A percentile compares a stretch with the other conserved stretches of the same genome.
These are phyloP conservation scores for Botryotinia globosa DNA, from an alignment of 2,329 filamentous ascomycete genomes.

Conservation along the genomic window DNA sequence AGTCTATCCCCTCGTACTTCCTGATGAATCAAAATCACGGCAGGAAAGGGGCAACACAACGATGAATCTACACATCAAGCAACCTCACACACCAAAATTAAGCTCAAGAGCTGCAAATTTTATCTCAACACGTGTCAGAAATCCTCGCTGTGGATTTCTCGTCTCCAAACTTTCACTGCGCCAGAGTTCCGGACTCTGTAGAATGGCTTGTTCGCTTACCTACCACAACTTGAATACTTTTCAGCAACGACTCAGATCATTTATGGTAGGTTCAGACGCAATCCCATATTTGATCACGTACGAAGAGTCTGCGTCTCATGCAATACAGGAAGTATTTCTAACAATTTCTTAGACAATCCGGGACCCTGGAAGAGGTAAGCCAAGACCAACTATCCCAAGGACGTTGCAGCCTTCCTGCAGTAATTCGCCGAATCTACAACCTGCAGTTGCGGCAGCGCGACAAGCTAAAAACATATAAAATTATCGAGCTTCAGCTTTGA, in stretches of 20 bases:
- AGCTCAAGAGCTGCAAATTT: constrained; percentile 6
- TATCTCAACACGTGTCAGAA: constrained; percentile 14
- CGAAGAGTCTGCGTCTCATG: constrained; percentile 3
- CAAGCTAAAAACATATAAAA: background rate
- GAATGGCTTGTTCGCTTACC: constrained; percentile 12
- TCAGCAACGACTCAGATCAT: constrained; percentile 8
- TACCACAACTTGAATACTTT: constrained; percentile 1
- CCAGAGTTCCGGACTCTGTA: background rate
- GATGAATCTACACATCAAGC: background rate
- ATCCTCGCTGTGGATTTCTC: constrained; percentile 6
- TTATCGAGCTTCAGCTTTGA: constrained; percentile 6
- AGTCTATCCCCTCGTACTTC: background rate
- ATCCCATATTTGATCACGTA: constrained; percentile 7
- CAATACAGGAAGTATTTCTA: background rate
- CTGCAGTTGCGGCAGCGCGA: background rate
- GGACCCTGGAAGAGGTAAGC: constrained; percentile 17
- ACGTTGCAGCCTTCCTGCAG: constrained; percentile 5
- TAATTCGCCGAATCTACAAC: constrained; percentile 17
- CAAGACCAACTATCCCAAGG: background rate
- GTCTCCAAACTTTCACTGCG: constrained; percentile 19
- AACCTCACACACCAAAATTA: background rate
- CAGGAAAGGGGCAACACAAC: constrained; percentile 11
- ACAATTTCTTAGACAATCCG: background rate
- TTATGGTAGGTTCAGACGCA: background rate
- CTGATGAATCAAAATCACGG: background rate